Percentiles rank a stretch among this genome's conserved stretches.
phyloP scores from a whole-genome alignment of 176 grass and related monocot species.

The Aegilops tauschii region DNA sequence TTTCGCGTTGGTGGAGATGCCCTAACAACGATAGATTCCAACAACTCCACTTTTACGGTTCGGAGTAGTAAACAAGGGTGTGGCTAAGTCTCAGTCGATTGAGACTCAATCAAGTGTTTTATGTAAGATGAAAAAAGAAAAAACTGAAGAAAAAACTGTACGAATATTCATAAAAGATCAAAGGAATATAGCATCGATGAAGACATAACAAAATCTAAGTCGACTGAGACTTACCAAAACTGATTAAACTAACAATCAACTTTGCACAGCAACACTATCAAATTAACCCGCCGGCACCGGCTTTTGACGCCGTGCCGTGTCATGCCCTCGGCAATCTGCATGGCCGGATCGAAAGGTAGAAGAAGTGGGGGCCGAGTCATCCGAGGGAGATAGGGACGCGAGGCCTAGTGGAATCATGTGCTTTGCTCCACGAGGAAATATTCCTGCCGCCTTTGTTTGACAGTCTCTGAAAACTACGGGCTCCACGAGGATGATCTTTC shows the following conservation, averaged over 20 bases:
- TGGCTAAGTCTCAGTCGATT: no score
- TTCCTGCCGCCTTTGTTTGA: slow-evolving; percentile 39
- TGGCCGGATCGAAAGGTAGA: neutral
- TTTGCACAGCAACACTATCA: neutral
- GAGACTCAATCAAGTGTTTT: no score
- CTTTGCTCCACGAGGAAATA: slow-evolving; percentile 19
- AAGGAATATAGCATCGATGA: no score
- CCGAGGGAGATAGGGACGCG: neutral
- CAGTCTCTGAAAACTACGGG: slow-evolving; percentile 4
- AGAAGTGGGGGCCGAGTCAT: neutral
- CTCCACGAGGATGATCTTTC: neutral
- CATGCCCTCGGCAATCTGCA: neutral
- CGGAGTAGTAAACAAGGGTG: no score
- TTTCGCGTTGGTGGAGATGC: no score
- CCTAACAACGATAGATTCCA: no score
- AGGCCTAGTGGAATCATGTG: neutral
- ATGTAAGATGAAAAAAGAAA: no score
- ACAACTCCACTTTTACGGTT: no score
- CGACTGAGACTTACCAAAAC: no score
- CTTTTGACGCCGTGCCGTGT: neutral
- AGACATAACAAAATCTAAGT: no score
- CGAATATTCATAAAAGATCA: no score
- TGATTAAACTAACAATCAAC: neutral
- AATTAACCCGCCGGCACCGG: neutral
- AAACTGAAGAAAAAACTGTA: no score